phyloP scores from a whole-genome alignment of 169 alveolate species.

The Cryptosporidium felis region DNA sequence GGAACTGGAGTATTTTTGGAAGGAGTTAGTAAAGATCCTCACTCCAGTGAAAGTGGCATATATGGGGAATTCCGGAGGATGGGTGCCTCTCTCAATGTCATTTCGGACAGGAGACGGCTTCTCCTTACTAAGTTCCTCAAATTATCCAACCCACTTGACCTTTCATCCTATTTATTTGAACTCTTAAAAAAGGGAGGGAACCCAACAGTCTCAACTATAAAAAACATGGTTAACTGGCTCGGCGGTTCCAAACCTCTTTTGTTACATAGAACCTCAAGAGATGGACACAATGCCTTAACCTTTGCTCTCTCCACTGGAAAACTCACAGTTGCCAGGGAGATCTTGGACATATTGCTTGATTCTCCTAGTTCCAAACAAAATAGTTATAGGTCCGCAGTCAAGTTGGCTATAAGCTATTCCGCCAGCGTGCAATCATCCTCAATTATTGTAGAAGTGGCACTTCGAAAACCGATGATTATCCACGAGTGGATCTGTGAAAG shows the following conservation, averaged over 20 bases:
- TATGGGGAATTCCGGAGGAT: not conserved
- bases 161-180: conserved; percentile 54
- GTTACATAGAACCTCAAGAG: conserved; percentile 53
- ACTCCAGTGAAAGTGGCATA: too few species aligned
- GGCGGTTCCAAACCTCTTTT: conserved; percentile 21
- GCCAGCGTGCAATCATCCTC: conserved; percentile 39
- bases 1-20: not conserved
- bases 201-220: conserved; percentile 29
- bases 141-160: conserved; percentile 51
- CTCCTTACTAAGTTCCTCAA: conserved; percentile 17
- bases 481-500: conserved; percentile 71
- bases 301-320: conserved; percentile 66
- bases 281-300: conserved; percentile 64
- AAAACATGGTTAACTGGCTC: conserved; percentile 42
- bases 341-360: conserved; percentile 34
- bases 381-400: conserved; percentile 37
- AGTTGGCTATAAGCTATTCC: conserved; percentile 48
- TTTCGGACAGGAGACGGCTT: conserved; percentile 36
- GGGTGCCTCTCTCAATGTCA: not conserved
- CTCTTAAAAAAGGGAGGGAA: conserved; percentile 47
- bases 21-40: not conserved
- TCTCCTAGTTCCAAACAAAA: conserved; percentile 2
- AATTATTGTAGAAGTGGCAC: conserved; percentile 28
- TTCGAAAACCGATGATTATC: conserved; percentile 19
- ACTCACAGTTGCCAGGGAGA: conserved; percentile 57